Conservation (phyloP, 2,329 filamentous ascomycete genomes). For the Diaporthe nobilis region DNA sequence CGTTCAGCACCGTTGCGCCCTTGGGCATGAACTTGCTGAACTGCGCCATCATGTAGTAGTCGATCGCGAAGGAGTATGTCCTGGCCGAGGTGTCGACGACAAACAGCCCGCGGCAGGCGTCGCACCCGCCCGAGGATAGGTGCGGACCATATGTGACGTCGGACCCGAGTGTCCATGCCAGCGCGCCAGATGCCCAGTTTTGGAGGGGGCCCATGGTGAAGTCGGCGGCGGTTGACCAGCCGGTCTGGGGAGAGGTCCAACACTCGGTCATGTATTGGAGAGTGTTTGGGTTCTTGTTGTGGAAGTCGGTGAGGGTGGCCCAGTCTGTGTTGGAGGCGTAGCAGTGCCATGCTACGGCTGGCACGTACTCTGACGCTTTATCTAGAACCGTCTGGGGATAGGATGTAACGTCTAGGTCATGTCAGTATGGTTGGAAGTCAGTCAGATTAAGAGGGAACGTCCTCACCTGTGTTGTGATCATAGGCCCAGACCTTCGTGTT, state of each 20-base stretch:
- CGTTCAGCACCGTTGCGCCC: conserved; percentile 58
- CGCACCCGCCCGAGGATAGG: conserved; percentile 57
- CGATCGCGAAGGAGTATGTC: conserved; percentile 61
- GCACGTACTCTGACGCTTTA: conserved; percentile 49
- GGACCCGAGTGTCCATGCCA: conserved; percentile 62
- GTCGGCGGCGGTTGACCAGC: conserved; percentile 54
- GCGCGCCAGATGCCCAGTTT: conserved; percentile 61
- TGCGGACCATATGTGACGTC: conserved; percentile 60
- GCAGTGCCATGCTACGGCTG: conserved; percentile 58
- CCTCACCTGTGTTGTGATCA: conserved; percentile 55
- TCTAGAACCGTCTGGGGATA: conserved; percentile 57
- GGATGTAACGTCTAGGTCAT: conserved; percentile 47
- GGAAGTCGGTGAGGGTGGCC: conserved; percentile 56
- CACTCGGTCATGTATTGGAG: conserved; percentile 66
- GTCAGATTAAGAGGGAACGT: background rate
- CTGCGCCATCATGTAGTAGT: conserved; percentile 69
- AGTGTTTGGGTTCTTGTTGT: conserved; percentile 54
- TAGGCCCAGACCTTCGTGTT: conserved; percentile 62
- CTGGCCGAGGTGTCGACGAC: conserved; percentile 64
- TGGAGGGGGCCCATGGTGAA: conserved; percentile 65
- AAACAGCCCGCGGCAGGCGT: conserved; percentile 65
- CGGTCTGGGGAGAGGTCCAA: conserved; percentile 54
- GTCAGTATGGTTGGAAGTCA: background rate
- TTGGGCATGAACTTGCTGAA: conserved; percentile 63
- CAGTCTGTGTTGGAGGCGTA: conserved; percentile 55